These are phyloP conservation scores for Penicillium psychrofluorescens DNA, from an alignment of 495 filamentous ascomycete species.

Conservation along the genomic window DNA sequence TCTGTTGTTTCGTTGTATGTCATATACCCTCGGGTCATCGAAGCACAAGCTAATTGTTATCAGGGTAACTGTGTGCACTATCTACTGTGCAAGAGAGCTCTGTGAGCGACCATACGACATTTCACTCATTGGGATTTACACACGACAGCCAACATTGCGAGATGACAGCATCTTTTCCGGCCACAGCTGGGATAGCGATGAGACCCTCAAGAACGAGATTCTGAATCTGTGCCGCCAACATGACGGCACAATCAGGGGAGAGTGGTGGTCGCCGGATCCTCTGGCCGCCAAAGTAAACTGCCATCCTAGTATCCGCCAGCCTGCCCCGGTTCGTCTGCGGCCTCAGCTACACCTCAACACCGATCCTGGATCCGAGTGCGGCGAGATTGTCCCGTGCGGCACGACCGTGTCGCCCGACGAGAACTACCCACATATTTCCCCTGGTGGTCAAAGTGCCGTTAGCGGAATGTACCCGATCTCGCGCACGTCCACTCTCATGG, in stretches of 20 bases:
- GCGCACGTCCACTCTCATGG: conserved; percentile 26
- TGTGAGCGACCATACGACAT: conserved; percentile 37
- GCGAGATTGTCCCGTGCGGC: conserved; percentile 20
- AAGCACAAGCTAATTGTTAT: neutral
- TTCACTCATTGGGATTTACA: conserved; percentile 34
- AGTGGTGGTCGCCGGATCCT: conserved; percentile 25
- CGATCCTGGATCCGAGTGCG: conserved; percentile 18
- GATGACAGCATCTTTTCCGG: conserved; percentile 31
- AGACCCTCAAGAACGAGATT: conserved; percentile 35
- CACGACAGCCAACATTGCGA: conserved; percentile 9
- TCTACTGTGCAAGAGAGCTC: conserved; percentile 35
- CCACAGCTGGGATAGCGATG: conserved; percentile 35
- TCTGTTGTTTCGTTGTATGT: conserved; percentile 34
- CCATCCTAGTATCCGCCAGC: conserved; percentile 28
- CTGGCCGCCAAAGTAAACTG: conserved; percentile 22
- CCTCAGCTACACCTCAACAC: conserved; percentile 27
- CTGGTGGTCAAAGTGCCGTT: conserved; percentile 14
- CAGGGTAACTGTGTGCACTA: conserved; percentile 31
- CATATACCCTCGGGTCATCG: neutral
- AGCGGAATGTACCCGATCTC: conserved; percentile 23
- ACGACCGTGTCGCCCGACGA: conserved; percentile 23
- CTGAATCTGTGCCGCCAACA: conserved; percentile 33
- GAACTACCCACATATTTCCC: conserved; percentile 15
- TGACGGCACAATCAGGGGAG: conserved; percentile 18
- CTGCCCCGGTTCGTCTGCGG: conserved; percentile 23